These are phyloP conservation scores for Pythium phragmiticola DNA, from an alignment of 352 stramenopile species.

Conservation along the genomic window DNA sequence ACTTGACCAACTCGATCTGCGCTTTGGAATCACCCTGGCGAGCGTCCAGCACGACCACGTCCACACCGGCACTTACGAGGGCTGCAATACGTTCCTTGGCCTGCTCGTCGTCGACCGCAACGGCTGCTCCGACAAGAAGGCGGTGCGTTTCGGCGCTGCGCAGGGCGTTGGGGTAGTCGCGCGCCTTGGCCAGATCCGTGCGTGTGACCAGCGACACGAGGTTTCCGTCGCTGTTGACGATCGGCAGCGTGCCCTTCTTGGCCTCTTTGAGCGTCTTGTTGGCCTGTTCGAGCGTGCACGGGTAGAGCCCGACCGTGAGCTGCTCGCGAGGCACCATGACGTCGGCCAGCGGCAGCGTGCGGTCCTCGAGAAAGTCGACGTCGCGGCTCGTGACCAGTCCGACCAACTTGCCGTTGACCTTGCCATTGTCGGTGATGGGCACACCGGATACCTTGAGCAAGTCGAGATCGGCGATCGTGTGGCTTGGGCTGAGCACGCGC, in stretches of 20 bases:
- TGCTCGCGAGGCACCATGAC: constrained; percentile 81
- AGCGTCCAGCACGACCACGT: constrained; percentile 98
- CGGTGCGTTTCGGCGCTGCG: constrained; percentile 93
- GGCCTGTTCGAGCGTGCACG: constrained; percentile 92
- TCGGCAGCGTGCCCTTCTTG: constrained; percentile 99
- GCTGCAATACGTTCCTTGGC: constrained; percentile 88
- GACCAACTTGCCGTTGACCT: constrained; percentile 94
- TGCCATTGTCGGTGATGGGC: constrained; percentile 96
- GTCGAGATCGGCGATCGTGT: constrained; percentile 94
- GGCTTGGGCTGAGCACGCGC: constrained; percentile 91
- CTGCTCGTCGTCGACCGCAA: constrained; percentile 93
- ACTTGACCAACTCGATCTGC: constrained; percentile 63
- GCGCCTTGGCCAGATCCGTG: constrained; percentile 96
- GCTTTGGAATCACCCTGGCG: constrained; percentile 96
- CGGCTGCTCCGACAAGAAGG: constrained; percentile 94
- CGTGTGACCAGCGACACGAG: constrained; percentile 97
- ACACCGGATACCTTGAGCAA: constrained; percentile 95
- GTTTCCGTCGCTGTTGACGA: constrained; percentile 94
- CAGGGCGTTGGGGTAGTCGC: constrained; percentile 93
- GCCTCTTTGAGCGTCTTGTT: constrained; percentile 96
- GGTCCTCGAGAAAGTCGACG: constrained; percentile 96
- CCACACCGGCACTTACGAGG: constrained; percentile 91
- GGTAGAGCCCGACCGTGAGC: constrained; percentile 91
- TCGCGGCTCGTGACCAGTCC: constrained; percentile 98
- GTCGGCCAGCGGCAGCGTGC: constrained; percentile 48